Percentiles rank a stretch among this genome's conserved stretches.
These are phyloP conservation scores for Aristolochia contorta DNA, from an alignment of 164 flowering plant genomes.

Conservation along the genomic window DNA sequence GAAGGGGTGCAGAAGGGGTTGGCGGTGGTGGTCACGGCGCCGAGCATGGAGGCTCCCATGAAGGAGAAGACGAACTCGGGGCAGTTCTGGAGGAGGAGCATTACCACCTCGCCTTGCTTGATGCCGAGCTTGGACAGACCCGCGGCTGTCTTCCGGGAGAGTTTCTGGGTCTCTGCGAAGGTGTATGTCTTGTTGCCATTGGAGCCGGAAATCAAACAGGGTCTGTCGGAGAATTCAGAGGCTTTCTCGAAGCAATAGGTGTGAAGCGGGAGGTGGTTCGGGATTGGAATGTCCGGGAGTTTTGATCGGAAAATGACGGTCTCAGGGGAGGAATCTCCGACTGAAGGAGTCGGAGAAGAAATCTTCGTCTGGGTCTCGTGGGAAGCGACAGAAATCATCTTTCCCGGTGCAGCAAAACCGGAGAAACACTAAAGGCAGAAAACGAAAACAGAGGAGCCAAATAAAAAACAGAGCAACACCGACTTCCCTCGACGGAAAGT, in stretches of 20 bases:
- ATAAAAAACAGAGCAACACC: background rate
- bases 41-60: slow-evolving; percentile 63
- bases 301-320: slow-evolving; percentile 38
- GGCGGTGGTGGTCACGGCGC: slow-evolving; percentile 64
- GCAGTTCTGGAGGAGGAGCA: slow-evolving; percentile 66
- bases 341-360: background rate
- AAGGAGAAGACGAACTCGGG: slow-evolving; percentile 69
- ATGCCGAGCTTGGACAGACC: slow-evolving; percentile 45
- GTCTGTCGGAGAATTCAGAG: slow-evolving; percentile 21
- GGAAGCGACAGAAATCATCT: slow-evolving; percentile 28
- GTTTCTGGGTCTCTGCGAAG: slow-evolving; percentile 39
- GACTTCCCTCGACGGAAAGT: background rate
- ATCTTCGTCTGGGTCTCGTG: slow-evolving; percentile 15
- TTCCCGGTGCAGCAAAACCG: background rate
- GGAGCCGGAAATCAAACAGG: slow-evolving; percentile 46
- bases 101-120: slow-evolving; percentile 44
- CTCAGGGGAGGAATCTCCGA: background rate
- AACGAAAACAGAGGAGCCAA: background rate
- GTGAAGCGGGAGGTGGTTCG: slow-evolving; percentile 62
- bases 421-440: background rate
- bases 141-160: slow-evolving; percentile 37
- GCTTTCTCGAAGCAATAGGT: slow-evolving; percentile 49
- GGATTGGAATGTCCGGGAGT: slow-evolving; percentile 50
- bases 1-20: slow-evolving; percentile 63
- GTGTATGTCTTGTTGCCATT: slow-evolving; percentile 26